phyloP scores from a whole-genome alignment of 2,329 filamentous ascomycete species.

The Colletotrichum sp. region DNA sequence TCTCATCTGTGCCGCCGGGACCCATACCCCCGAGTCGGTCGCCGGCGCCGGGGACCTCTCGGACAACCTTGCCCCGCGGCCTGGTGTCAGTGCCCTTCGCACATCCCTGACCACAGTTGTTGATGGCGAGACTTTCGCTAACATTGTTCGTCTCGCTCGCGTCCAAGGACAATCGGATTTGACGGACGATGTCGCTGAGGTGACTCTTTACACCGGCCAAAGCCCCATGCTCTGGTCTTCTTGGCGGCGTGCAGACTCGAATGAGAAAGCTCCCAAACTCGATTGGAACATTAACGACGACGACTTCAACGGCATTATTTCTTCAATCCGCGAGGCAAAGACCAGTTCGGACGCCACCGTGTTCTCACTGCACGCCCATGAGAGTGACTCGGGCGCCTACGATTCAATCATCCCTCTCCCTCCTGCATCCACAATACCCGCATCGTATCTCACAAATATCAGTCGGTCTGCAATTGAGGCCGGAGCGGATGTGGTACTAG shows the following conservation, averaged over 20 bases:
- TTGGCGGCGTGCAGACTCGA: neutral
- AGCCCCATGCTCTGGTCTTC: neutral
- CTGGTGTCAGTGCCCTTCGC: neutral
- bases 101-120: neutral
- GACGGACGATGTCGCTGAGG: neutral
- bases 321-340: neutral
- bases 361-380: neutral
- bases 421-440: neutral
- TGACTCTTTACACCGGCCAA: neutral
- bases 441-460: neutral
- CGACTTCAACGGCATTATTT: neutral
- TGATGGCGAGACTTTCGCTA: neutral
- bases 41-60: neutral
- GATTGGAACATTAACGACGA: neutral
- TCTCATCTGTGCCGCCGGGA: neutral
- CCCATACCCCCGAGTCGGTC: neutral
- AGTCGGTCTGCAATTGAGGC: neutral
- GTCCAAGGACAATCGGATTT: neutral
- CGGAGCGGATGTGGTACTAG: neutral
- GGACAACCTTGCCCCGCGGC: neutral
- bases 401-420: neutral
- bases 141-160: neutral
- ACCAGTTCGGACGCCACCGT: neutral
- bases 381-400: neutral
- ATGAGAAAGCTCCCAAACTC: neutral